Base-by-base conservation (phyloP, 176 grass and related monocot species). In the Rhynchospora tenuis region DNA sequence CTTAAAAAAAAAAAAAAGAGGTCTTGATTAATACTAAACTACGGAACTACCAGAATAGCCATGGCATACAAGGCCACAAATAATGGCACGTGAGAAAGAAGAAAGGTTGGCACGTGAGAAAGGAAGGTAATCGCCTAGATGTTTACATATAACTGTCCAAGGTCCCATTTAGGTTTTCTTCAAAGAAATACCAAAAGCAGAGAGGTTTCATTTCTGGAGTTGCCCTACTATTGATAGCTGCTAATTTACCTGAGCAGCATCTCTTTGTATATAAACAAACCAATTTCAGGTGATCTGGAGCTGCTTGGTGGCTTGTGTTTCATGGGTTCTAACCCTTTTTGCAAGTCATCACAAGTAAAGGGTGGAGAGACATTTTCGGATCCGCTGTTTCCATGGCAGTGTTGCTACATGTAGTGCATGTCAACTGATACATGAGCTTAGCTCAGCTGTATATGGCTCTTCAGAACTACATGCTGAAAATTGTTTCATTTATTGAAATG, bases 91-190 rank as follows among this genome's bases (percentile, higher is more conserved):
- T 85, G 64, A 60, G 70, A 74, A 3, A 43, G 56, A 76, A 75
- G 70, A 47, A 31, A 76, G 68, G 50, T 85, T 78, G 84, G 84
- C 73, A 80, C 44, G 58, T 64, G 73, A 38, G 58, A 64, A 66
- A 65, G 66, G 65, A 84, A 65, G 44, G 57, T 27, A 44, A 75
- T 74, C 66, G 7, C 27, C 31, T 63, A 76, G 84, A 86, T 65
- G 59, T 70, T 78, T 27, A 86, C 84, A 76, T 50, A 86, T 86
- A 86, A 80, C 84, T 58, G 73, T 73, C 66, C n/a, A 78, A 85
- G 64, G 81, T 71, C 59, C 44, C 27, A 83, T 83, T 62, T 66
- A 50, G 46, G 63, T 57, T 83, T 62, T 11, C 82, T 84, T 84
- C 67, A 84, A 84, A 51, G 43, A 84, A 61, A 48, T 66, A 29